Evolutionary conservation across 768 basidiomycete species (phyloP), one percentile per base, ranked within the genome.

Genomic region (Leucocoprinus birnbaumii): DNA sequence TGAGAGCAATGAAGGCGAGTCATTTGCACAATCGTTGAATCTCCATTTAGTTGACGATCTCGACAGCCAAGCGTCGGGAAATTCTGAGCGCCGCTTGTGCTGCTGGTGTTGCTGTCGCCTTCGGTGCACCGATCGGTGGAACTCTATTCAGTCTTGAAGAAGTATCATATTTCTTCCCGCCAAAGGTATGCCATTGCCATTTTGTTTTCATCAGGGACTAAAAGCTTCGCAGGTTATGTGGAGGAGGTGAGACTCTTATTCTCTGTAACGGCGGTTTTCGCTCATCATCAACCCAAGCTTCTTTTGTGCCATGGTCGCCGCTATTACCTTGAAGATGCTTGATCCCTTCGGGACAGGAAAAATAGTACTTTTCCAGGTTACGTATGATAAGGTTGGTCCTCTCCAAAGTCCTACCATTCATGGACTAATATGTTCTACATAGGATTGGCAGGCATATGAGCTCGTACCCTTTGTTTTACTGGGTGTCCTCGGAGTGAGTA

Each of bases 221-320:
- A 50, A 35, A 27, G 31, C 25, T 2, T 18, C 40, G n/a, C 52
- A 86, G 84, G 88, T 90, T 52, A 94, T 98, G 92, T 96, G 92
- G 91, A 77, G 94, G 74, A 91, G 91, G 92, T 92, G 63, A 45
- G 69, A 24, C 25, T 45, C 31, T 45, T 69, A 21, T 69, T 45
- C 70, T 68, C 1, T 66, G 66, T 10, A 2, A 3, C 13, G 16
- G 4, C n/a, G 21, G 21, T 7, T 38, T 5, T 37, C 59, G 68
- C 22, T 65, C 64, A 44, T 44, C 14, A 65, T 73, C 31, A 66
- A 48, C 44, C 35, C 10, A 49, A 96, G 93, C 63, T 99, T 99
- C 73, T 95, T 99, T 69, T 98, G 97, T 65, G 97, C 97, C 1
- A 86, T 98, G 80, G 91, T 98, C 60, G 97, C 97, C 2, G 96